A percentile compares a stretch with the other conserved stretches of the same genome.
phyloP scores from a whole-genome alignment of 495 filamentous ascomycete species.

The Hypoxylon subgilvum region DNA sequence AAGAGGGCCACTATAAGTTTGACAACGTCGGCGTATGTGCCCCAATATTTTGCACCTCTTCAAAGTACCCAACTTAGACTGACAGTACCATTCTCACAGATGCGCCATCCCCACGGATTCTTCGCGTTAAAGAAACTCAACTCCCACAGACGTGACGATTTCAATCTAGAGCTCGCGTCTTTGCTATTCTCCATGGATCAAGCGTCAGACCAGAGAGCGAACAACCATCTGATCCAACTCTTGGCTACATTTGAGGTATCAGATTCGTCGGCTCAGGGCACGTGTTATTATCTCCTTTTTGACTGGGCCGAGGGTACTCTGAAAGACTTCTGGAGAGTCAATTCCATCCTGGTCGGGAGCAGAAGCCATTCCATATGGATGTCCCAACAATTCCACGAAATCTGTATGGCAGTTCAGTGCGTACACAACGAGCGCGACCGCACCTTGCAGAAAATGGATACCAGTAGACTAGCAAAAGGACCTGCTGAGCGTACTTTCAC shows the following conservation, averaged over 20 bases:
- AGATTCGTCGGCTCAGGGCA: neutral
- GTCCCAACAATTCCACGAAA: conserved; percentile 25
- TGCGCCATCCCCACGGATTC: conserved; percentile 4
- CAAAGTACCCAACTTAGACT: neutral
- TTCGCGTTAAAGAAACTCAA: conserved; percentile 29
- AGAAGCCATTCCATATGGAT: conserved; percentile 24
- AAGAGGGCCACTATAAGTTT: conserved; percentile 17
- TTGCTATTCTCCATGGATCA: conserved; percentile 30
- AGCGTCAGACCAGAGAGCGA: neutral
- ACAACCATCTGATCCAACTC: conserved; percentile 16
- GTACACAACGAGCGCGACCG: conserved; percentile 23
- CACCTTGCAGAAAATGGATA: neutral
- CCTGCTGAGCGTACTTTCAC: conserved; percentile 25
- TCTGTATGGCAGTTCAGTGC: conserved; percentile 20
- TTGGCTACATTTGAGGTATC: conserved; percentile 30
- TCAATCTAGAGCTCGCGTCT: conserved; percentile 24
- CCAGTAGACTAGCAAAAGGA: neutral
- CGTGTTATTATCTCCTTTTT: conserved; percentile 29
- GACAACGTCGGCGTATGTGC: conserved; percentile 13
- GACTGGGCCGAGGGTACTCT: conserved; percentile 31
- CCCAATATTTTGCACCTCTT: neutral
- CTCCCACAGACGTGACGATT: conserved; percentile 8
- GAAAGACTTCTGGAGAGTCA: conserved; percentile 19
- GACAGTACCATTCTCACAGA: neutral
- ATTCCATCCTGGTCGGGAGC: neutral